phyloP scores from a whole-genome alignment of 2,329 filamentous ascomycete species.

The Neofusicoccum ribis region DNA sequence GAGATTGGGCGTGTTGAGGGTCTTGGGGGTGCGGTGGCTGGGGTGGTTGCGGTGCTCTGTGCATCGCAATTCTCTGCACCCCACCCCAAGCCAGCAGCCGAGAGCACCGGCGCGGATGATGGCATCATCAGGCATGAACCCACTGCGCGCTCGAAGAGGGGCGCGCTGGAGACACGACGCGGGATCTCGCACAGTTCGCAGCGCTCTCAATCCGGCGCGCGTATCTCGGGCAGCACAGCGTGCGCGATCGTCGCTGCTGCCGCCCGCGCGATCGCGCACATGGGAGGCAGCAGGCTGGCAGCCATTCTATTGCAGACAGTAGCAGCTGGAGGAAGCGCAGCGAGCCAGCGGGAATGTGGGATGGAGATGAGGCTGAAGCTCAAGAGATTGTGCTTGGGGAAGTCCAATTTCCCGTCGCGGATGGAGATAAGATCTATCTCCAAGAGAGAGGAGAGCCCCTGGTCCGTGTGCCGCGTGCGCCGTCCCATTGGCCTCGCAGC shows the following conservation, averaged over 20 bases:
- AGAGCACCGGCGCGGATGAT: conserved; percentile 2
- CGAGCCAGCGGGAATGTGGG: not conserved
- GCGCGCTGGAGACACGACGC: not conserved
- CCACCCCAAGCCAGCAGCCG: conserved; percentile 1
- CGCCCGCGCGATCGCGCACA: not conserved
- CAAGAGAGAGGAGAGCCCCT: too few species aligned
- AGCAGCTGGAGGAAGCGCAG: not conserved
- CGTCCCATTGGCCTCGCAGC: not conserved
- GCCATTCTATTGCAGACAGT: too few species aligned
- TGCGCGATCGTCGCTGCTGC: not conserved
- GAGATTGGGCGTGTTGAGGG: not conserved
- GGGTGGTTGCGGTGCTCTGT: not conserved
- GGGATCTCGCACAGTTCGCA: conserved; percentile 14
- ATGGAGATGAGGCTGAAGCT: conserved; percentile 14
- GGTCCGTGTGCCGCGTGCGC: not conserved
- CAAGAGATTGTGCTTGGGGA: conserved; percentile 14
- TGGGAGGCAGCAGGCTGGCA: not conserved
- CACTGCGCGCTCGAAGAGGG: not conserved
- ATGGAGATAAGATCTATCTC: not conserved
- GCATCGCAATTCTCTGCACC: conserved; percentile 9
- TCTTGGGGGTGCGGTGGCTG: not conserved
- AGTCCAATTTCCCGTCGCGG: conserved; percentile 1
- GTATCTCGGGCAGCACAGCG: conserved; percentile 2
- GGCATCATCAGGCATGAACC: not conserved
- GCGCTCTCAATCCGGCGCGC: conserved; percentile 7